Percentiles rank a stretch among this genome's conserved stretches.
phyloP scores from a whole-genome alignment of 345 rosid species.

The Murraya koenigii region DNA sequence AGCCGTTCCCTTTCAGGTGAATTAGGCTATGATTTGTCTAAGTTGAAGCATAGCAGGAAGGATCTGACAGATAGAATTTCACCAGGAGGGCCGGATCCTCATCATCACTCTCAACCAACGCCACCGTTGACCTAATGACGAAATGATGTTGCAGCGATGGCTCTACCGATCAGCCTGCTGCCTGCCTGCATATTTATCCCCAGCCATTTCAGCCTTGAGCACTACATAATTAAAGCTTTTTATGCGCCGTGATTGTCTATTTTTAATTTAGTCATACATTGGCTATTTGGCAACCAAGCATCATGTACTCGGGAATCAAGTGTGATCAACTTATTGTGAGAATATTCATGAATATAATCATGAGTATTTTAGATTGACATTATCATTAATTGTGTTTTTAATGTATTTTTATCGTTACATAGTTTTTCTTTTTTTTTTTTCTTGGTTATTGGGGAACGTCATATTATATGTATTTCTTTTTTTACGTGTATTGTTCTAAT shows the following conservation, averaged over 20 bases:
- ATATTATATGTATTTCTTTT: no score
- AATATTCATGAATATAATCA: background rate
- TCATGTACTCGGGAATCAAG: background rate
- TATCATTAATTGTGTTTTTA: background rate
- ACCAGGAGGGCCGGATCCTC: constrained; percentile 43
- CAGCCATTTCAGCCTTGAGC: background rate
- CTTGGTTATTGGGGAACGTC: background rate
- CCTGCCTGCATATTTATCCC: background rate
- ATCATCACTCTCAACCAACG: constrained; percentile 23
- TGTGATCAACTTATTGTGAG: background rate
- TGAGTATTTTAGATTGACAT: background rate
- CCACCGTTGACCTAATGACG: constrained; percentile 5
- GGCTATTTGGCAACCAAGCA: background rate
- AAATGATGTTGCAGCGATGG: no score
- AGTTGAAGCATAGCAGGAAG: constrained; percentile 16
- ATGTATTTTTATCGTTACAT: no score
- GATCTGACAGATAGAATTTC: constrained; percentile 15
- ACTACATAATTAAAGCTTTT: no score
- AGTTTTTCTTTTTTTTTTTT: background rate
- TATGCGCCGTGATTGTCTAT: background rate
- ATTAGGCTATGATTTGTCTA: constrained; percentile 17
- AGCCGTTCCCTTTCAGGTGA: constrained; percentile 18
- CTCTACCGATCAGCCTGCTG: no score
- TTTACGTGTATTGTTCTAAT: no score
- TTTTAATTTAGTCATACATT: background rate